These are phyloP conservation scores for Tephrocybe rancida DNA, from an alignment of 768 basidiomycete species.

Conservation along the genomic window DNA sequence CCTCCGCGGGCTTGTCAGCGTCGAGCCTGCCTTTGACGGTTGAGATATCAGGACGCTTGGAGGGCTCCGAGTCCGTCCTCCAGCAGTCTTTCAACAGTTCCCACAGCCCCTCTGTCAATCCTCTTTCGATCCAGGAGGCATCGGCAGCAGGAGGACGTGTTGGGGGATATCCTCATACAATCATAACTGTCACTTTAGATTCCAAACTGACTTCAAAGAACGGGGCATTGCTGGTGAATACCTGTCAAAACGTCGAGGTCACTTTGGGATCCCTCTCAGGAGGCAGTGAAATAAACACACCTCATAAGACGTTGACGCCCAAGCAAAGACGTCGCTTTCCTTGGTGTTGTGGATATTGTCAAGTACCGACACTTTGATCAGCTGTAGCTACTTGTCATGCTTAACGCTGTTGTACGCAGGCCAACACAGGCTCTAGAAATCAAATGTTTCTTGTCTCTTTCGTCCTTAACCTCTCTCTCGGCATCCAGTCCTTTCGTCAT, in stretches of 20 bases:
- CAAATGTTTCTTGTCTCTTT: no score
- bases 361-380: no score
- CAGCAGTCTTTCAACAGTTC: slow-evolving; percentile 26
- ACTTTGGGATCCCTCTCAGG: no score
- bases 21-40: background rate
- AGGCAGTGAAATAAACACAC: no score
- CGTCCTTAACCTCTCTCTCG: no score
- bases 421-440: no score
- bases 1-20: background rate
- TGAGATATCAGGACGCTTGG: slow-evolving; percentile 16
- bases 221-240: slow-evolving; percentile 24
- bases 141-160: slow-evolving; percentile 11
- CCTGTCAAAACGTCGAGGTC: slow-evolving; percentile 11
- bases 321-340: no score
- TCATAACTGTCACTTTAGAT: slow-evolving; percentile 15
- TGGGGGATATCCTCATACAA: slow-evolving; percentile 20
- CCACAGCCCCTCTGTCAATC: slow-evolving; percentile 23
- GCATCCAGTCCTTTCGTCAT: no score
- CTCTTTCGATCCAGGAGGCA: slow-evolving; percentile 12
- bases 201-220: slow-evolving; percentile 21
- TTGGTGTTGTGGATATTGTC: no score
- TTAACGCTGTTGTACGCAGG: no score
- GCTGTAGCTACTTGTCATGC: no score
- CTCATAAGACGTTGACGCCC: no score
- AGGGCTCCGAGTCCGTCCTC: slow-evolving; percentile 18